Conservation (phyloP, 176 grass and related monocot species). For the Dactylis glomerata region DNA sequence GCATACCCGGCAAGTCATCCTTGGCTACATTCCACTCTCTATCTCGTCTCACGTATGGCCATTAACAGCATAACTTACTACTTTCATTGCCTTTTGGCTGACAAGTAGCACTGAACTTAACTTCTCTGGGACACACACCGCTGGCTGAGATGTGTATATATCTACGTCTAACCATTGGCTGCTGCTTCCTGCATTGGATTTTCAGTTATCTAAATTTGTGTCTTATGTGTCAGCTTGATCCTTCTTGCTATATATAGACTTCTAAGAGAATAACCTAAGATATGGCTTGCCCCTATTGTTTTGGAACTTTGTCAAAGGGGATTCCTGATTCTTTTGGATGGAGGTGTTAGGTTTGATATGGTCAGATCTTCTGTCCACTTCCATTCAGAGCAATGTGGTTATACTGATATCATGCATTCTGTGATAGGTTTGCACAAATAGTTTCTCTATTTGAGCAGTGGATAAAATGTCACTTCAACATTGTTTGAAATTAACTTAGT, state of each 20-base stretch:
- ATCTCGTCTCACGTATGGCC: constrained; percentile 53
- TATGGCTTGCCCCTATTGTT: constrained; percentile 24
- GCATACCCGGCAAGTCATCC: constrained; percentile 73
- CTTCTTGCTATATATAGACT: constrained; percentile 41
- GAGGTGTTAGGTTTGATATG: constrained; percentile 47
- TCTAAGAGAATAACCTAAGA: constrained; percentile 22
- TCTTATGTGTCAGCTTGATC: constrained; percentile 8
- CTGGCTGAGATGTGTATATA: background rate
- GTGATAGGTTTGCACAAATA: background rate
- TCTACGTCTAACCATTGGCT: background rate
- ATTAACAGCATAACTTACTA: constrained; percentile 10
- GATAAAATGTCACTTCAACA: background rate
- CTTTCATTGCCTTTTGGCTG: background rate
- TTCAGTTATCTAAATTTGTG: background rate
- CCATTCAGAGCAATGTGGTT: background rate
- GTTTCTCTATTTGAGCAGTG: background rate
- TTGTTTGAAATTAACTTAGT: background rate
- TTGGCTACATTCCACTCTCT: constrained; percentile 73
- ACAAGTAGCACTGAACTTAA: background rate
- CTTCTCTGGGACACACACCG: background rate
- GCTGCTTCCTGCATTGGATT: constrained; percentile 5
- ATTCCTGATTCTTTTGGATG: constrained; percentile 26
- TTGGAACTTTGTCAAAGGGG: constrained; percentile 29
- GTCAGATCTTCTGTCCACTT: constrained; percentile 15
- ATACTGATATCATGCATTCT: background rate